Conservation (phyloP, 179 eudicot genomes). For the Patellifolia procumbens region DNA sequence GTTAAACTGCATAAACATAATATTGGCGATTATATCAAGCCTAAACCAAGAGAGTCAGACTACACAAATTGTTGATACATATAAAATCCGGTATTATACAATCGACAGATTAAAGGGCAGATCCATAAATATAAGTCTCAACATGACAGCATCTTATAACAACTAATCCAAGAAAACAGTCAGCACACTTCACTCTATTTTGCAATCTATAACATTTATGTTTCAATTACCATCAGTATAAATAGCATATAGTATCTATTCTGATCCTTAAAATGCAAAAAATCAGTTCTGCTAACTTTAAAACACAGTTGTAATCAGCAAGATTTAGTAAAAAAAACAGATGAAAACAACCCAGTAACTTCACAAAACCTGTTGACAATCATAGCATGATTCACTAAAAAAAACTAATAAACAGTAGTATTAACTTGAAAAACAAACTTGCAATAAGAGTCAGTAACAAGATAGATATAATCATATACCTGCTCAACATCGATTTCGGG, state of each 20-base stretch:
- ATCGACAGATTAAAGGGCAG: background rate
- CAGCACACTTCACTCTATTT: background rate
- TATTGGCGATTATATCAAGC: too few relatives aligned
- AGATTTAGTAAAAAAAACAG: too few relatives aligned
- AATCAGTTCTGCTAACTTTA: too few relatives aligned
- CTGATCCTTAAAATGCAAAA: too few relatives aligned
- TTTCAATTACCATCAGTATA: too few relatives aligned
- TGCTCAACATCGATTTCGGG: conserved; percentile 62
- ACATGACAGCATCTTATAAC: too few relatives aligned
- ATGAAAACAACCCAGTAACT: background rate
- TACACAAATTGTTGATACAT: too few relatives aligned
- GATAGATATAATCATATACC: conserved; percentile 47
- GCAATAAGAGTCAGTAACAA: conserved; percentile 5
- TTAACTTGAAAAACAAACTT: background rate
- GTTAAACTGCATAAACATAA: too few relatives aligned
- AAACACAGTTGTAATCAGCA: too few relatives aligned
- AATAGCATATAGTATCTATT: too few relatives aligned
- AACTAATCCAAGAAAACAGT: background rate
- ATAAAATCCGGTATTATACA: background rate
- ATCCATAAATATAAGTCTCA: background rate
- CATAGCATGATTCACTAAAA: background rate
- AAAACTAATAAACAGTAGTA: background rate
- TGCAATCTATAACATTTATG: too few relatives aligned
- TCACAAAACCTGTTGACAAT: background rate
- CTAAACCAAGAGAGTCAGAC: too few relatives aligned